phyloP scores from a whole-genome alignment of 345 rosid species.

The Eucalyptus caleyi region DNA sequence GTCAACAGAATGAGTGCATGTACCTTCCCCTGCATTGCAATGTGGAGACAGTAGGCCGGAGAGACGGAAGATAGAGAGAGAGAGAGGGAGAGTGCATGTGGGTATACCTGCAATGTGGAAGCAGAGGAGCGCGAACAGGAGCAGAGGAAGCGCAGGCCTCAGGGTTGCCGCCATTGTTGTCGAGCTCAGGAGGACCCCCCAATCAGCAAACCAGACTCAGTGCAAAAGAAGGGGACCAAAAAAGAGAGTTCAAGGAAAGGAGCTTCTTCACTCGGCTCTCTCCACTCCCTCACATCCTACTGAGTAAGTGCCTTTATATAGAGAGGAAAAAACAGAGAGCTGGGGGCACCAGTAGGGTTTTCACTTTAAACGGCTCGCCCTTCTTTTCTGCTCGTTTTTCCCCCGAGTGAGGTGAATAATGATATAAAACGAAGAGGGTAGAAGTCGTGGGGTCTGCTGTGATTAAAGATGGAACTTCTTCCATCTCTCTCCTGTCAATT shows the following conservation, averaged over 20 bases:
- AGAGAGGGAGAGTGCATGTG: background rate
- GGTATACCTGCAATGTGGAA: conserved; percentile 21
- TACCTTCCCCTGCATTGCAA: background rate
- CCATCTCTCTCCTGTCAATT: background rate
- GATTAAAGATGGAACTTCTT: background rate
- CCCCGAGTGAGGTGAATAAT: background rate
- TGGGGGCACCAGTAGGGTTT: background rate
- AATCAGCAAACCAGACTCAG: background rate
- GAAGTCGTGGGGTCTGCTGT: background rate
- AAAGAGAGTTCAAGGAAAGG: background rate
- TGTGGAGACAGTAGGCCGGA: background rate
- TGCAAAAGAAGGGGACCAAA: background rate
- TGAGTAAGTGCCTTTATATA: background rate
- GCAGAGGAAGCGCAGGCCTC: background rate
- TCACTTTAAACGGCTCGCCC: background rate
- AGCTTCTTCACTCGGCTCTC: background rate
- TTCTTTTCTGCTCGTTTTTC: background rate
- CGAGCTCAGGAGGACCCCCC: background rate
- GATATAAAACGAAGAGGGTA: background rate
- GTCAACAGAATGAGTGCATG: background rate
- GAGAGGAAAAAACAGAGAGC: background rate
- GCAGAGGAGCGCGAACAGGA: conserved; percentile 11
- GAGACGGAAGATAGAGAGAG: background rate
- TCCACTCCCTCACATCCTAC: background rate
- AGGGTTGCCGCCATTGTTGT: conserved; percentile 5